Conservation (phyloP, 2,329 filamentous ascomycete species). For the Hypoxylon sp. region DNA sequence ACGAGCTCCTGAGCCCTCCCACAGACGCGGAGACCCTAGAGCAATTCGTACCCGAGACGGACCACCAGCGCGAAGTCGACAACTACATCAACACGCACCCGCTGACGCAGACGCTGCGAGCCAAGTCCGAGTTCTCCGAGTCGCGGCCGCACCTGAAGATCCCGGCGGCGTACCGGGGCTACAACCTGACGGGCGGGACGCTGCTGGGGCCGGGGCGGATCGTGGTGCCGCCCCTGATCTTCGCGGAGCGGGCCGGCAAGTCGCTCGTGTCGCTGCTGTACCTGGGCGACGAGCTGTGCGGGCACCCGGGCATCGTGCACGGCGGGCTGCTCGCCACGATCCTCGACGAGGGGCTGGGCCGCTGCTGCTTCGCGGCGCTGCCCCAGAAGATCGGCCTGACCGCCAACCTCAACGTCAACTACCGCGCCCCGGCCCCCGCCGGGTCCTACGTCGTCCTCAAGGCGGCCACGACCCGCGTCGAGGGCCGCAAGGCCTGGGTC, state of each 20-base stretch:
- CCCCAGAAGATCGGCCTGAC: constrained; percentile 88
- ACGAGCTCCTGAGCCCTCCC: constrained; percentile 58
- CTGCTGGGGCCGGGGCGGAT: constrained; percentile 79
- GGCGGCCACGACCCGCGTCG: constrained; percentile 82
- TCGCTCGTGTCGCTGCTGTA: constrained; percentile 77
- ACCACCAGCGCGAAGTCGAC: constrained; percentile 69
- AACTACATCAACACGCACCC: constrained; percentile 78
- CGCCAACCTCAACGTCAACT: constrained; percentile 84
- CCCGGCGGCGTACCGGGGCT: constrained; percentile 70
- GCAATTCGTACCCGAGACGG: constrained; percentile 68
- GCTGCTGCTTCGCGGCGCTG: constrained; percentile 87
- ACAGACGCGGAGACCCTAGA: constrained; percentile 77
- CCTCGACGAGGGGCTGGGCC: constrained; percentile 86
- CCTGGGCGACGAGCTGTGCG: constrained; percentile 81
- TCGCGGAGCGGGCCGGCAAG: constrained; percentile 75
- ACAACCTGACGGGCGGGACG: constrained; percentile 84
- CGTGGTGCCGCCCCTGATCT: constrained; percentile 81
- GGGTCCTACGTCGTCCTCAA: constrained; percentile 79
- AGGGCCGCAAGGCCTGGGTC: constrained; percentile 95
- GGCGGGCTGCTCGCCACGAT: constrained; percentile 92
- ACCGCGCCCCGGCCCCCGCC: constrained; percentile 80
- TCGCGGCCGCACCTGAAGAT: constrained; percentile 89
- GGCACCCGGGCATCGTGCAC: constrained; percentile 90
- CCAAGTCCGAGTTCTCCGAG: constrained; percentile 72
- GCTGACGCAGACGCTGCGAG: constrained; percentile 73